phyloP scores from a whole-genome alignment of 352 stramenopile genomes.

The Phytopythium aichiense region DNA sequence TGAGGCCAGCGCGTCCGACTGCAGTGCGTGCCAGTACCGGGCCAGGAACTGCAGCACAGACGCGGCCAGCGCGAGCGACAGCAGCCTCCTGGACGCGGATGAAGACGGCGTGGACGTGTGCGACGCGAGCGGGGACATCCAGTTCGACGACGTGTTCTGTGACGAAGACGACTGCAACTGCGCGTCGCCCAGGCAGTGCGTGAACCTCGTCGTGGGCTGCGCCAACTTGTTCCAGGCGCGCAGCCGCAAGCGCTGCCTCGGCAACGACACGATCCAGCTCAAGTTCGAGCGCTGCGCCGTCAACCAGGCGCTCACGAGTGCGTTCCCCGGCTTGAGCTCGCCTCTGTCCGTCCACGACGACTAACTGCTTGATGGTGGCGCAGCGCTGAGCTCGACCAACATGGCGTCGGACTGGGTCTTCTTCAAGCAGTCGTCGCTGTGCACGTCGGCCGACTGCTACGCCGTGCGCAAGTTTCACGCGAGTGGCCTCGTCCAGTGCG shows the following conservation, averaged over 20 bases:
- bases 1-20: slow-evolving; percentile 25
- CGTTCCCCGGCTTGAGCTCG: slow-evolving; percentile 7
- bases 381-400: slow-evolving; percentile 42
- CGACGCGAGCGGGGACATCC: slow-evolving; percentile 44
- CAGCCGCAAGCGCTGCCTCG: slow-evolving; percentile 66
- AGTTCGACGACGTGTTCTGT: slow-evolving; percentile 84
- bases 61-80: slow-evolving; percentile 7
- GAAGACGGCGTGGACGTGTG: slow-evolving; percentile 43
- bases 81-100: slow-evolving; percentile 1
- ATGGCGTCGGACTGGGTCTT: slow-evolving; percentile 62
- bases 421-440: slow-evolving; percentile 54
- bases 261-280: slow-evolving; percentile 31
- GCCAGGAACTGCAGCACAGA: slow-evolving; percentile 58
- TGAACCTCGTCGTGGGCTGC: slow-evolving; percentile 64
- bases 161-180: slow-evolving; percentile 56
- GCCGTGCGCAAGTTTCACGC: slow-evolving; percentile 57
- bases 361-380: neutral
- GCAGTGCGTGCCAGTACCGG: slow-evolving; percentile 53
- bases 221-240: slow-evolving; percentile 64
- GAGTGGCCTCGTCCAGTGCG: slow-evolving; percentile 61
- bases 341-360: neutral
- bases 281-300: slow-evolving; percentile 54
- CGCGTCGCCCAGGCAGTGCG: slow-evolving; percentile 41
- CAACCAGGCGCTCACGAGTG: slow-evolving; percentile 43
- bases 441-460: slow-evolving; percentile 56